Percentiles rank a stretch among this genome's conserved stretches.
Evolutionary conservation across 805 yeast genomes (phyloP).

Genomic region (Pachysolen tannophilus): DNA sequence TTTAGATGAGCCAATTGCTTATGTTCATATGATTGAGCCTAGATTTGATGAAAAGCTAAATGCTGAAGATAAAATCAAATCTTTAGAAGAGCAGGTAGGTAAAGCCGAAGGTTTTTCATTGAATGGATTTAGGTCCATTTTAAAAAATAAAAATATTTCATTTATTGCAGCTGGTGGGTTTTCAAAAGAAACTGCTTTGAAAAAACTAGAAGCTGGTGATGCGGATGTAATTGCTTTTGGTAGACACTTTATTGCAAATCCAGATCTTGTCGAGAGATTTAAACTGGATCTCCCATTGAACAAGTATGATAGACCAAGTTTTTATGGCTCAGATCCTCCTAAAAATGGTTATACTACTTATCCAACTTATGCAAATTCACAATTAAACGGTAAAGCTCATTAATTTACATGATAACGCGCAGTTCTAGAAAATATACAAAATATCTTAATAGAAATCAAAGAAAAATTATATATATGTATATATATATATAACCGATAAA

Average conservation of each 20-base stretch:
- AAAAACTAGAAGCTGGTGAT: slow-evolving; percentile 9
- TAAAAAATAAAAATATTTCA: slow-evolving; percentile 2
- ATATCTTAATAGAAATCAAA: too few relatives aligned
- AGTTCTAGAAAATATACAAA: too few relatives aligned
- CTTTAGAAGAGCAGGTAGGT: slow-evolving; percentile 2
- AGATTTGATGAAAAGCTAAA: slow-evolving; percentile 17
- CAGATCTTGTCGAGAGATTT: slow-evolving; percentile 33
- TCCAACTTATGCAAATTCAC: too few relatives aligned
- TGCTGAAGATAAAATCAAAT: slow-evolving; percentile 7
- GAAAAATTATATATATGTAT: too few relatives aligned
- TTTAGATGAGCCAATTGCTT: too few relatives aligned
- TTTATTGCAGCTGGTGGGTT: slow-evolving; percentile 12
- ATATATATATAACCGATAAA: too few relatives aligned
- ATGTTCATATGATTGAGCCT: slow-evolving; percentile 23
- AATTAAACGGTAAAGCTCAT: too few relatives aligned
- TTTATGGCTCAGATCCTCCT: too few relatives aligned
- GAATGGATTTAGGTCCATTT: slow-evolving; percentile 1
- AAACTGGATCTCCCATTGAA: slow-evolving; percentile 22
- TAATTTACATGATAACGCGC: too few relatives aligned
- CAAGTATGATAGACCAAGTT: slow-evolving; percentile 39
- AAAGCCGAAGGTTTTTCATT: slow-evolving; percentile 5
- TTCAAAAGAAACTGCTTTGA: slow-evolving; percentile 14
- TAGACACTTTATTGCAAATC: slow-evolving; percentile 34
- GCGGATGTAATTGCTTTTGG: slow-evolving; percentile 25
- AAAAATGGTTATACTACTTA: slow-evolving; percentile 35